Base-by-base conservation (phyloP, 2,329 filamentous ascomycete species). In the Penicillium sumatraense region DNA sequence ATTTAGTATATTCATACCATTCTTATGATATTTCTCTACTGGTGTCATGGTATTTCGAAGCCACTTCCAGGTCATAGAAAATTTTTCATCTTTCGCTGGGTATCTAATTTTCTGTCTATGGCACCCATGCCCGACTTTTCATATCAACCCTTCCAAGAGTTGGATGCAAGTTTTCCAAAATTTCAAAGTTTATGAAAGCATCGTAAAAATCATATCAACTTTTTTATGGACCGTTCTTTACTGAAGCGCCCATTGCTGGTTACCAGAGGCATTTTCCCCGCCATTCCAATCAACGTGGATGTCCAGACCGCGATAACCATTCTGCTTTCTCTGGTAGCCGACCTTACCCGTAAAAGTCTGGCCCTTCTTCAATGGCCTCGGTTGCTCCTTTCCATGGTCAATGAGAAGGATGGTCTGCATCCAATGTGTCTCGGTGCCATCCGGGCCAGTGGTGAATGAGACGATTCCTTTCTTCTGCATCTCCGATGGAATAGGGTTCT, bases 391-490 rank as follows among this genome's bases (percentile, higher is more conserved):
- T 31, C 69, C 71, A 29, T 82, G 80, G 53, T 91, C 86, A 57
- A 89, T 83, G 49, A 96, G 76, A 57, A 93, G 79, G 21, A 96
- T 78, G 1, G 88, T 90, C 70, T 96, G 92, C 74, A 89, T 89
- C 93, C 93, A 98, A 75, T 98, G 93, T 7, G 93, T 98, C 58
- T 88, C 83, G 51, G 84, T 86, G 16, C 85, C 86, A 61, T 82
- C 80, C 0, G 93, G 93, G 0, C 92, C 91, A 1, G 93, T 98
- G 7, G 92, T 96, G 72, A 97, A 96, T 0, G 90, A 89, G n/a
- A 91, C 82, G 20, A 73, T 65, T 48, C 87, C 85, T 60, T 88
- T 80, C 67, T 80, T 78, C 60, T 83, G 82, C 85, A 89, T 92
- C 3, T 83, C 80, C n/a, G 69, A 65, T 31, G 74, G 73, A 52